Base-by-base conservation (phyloP, 805 yeast genomes). In the Metschnikowia baotianmanensis region DNA sequence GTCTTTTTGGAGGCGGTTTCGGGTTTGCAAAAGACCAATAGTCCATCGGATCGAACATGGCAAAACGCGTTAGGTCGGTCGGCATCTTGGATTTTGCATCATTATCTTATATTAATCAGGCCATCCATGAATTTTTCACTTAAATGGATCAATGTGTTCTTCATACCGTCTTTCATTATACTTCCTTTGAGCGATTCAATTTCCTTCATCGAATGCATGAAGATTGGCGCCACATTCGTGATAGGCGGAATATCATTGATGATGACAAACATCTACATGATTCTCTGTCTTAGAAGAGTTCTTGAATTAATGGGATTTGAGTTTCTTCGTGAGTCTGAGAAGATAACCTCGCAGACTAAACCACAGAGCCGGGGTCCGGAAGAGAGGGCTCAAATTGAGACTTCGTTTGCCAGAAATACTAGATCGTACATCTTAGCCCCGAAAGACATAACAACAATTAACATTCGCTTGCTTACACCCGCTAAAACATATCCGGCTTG, bases 61-160 rank as follows among this genome's bases (percentile, higher is more conserved):
- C 50, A 48, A 28, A 47, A 18, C 16, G 30, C 16, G 20, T 21
- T 54, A 7, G 45, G 43, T 8, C 19, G 29, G 20, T 34, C 17
- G 5, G 52, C 49, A 25, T 33, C 56, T 12, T 53, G 61, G 53
- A 25, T 59, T 2, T 48, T 68, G 21, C 57, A 59, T 12, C 48
- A 57, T 35, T 69, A 69, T 40, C 52, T 69, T 28, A 50, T 46
- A 30, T 24, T 69, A 10, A 61, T 81, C 35, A 79, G 81, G 35
- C 74, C 83, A n/a, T 77, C 87, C 12, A 75, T 76, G 64, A 83
- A 83, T 46, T 82, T 83, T 57, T 69, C 83, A 1, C 67, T 85
- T 36, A 71, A 83, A 40, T 85, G 93, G 91, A 86, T 86, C 62
- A 83, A 82, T 56, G 73, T 83, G 5, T 83, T 81, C 55, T 86